Base-by-base conservation (phyloP, 345 rosid genomes). In the Eucalyptus leucophloia region DNA sequence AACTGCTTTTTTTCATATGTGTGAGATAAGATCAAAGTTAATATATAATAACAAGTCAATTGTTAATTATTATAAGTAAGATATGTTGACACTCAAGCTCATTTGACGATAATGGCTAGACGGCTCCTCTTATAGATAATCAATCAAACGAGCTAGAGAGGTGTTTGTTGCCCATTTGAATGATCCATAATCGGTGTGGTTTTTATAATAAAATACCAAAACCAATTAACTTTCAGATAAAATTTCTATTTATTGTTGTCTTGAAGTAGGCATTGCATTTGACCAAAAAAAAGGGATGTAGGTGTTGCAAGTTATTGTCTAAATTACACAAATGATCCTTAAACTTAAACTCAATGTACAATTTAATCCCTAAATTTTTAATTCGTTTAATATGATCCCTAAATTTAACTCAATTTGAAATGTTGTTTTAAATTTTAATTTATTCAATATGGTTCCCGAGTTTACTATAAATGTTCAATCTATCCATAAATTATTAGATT, bases 401-500 rank as follows among this genome's bases (percentile, higher is more conserved):
- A 60, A 60, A 28, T 58, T 26, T 26, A 11, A 58, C 65, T 58
- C 1, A 12, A 58, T 58, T 2, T 58, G 15, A 30, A 26, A 58
- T 58, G 12, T 26, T 0, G 0, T 2, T 0, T 1, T 58, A 10
- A 58, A 58, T 1, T 58, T 58, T 58, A 58, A 58, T 58, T 58
- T 58, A 19, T 26, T 58, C 7, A 26, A 58, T 11, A 12, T 58
- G 0, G 0, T 50, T 3, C 0, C 1, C 53, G 1, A 5, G 5
- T 2, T 28, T 12, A 12, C 7, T 30, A 0, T 28, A 60, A 28
- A 60, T 28, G 1, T 60, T 60, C 17, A 60, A 28, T 28, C 1
- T 60, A 28, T 60, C 1, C 7, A 5, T 60, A 2, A 12, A 60
- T 28, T 60, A 28, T 60, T 56, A 56, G 4, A 56, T 56, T 9